These are phyloP conservation scores for Waltergamsia citrina DNA, from an alignment of 2,329 filamentous ascomycete species.

Conservation along the genomic window DNA sequence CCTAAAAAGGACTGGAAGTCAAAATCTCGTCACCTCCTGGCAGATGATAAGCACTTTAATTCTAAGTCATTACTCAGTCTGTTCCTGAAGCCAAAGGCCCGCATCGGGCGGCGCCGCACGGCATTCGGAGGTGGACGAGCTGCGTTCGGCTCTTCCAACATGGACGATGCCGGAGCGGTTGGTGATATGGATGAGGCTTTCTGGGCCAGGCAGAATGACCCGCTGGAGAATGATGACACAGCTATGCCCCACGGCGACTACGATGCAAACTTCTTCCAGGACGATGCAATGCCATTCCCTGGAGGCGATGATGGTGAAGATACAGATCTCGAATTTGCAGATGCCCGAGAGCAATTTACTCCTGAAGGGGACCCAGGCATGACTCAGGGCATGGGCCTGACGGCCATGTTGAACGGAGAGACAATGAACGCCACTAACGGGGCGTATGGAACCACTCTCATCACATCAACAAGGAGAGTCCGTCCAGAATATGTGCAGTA, in stretches of 20 bases:
- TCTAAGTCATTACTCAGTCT: conserved; percentile 81
- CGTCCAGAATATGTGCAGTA: conserved; percentile 64
- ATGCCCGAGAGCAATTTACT: conserved; percentile 71
- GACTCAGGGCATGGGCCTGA: conserved; percentile 37
- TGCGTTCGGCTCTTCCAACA: conserved; percentile 29
- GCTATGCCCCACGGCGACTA: conserved; percentile 66
- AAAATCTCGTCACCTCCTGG: conserved; percentile 83
- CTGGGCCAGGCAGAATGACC: conserved; percentile 70
- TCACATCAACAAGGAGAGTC: conserved; percentile 53
- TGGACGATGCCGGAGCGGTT: conserved; percentile 46
- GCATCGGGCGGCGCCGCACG: conserved; percentile 53
- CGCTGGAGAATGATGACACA: conserved; percentile 40
- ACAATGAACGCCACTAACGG: conserved; percentile 30
- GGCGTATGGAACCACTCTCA: conserved; percentile 57
- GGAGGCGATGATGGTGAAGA: conserved; percentile 54
- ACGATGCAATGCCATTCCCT: conserved; percentile 64
- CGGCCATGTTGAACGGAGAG: conserved; percentile 40
- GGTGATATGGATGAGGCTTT: conserved; percentile 91
- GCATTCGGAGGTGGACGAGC: conserved; percentile 14
- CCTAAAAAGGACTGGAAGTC: conserved; percentile 95
- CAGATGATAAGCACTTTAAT: conserved; percentile 97
- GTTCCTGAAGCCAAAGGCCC: conserved; percentile 90
- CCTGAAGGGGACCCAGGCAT: conserved; percentile 45
- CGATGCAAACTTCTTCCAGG: conserved; percentile 95
- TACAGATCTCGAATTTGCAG: conserved; percentile 66